Percentiles rank a stretch among this genome's conserved stretches.
phyloP scores from a whole-genome alignment of 345 rosid species.

The Syzygium jambos region DNA sequence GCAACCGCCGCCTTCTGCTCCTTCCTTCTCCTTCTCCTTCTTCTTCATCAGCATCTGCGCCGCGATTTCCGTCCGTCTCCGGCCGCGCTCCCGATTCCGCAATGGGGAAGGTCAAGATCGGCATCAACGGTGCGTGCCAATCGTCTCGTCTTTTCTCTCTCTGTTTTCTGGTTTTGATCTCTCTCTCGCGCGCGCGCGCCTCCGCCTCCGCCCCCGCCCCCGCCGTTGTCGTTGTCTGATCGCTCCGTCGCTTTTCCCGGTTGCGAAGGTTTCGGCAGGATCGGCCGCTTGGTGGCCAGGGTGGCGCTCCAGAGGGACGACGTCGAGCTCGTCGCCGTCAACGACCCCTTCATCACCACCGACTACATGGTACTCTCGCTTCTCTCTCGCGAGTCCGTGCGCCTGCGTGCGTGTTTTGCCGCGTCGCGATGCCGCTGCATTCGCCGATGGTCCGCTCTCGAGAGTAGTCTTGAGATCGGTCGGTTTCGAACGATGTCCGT shows the following conservation, averaged over 20 bases:
- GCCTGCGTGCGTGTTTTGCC: neutral
- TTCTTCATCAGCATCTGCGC: too few relatives aligned
- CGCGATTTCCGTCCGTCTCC: neutral
- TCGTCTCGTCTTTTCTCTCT: neutral
- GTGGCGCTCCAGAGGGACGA: slow-evolving; percentile 64
- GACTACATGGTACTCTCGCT: slow-evolving; percentile 44
- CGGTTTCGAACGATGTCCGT: neutral
- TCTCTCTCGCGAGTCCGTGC: neutral
- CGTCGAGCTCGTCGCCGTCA: slow-evolving; percentile 65
- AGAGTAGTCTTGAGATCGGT: neutral
- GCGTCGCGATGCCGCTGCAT: neutral
- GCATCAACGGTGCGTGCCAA: slow-evolving; percentile 32
- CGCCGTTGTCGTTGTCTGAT: too few relatives aligned
- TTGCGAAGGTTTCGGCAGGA: slow-evolving; percentile 62
- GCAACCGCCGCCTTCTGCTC: neutral
- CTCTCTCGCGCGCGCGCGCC: too few relatives aligned
- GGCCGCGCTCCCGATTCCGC: neutral
- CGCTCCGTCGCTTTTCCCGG: neutral
- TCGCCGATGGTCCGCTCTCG: neutral
- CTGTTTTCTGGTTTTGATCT: neutral
- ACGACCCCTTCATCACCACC: slow-evolving; percentile 70
- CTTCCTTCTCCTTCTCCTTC: too few relatives aligned
- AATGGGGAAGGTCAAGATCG: slow-evolving; percentile 64
- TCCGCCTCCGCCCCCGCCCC: too few relatives aligned
- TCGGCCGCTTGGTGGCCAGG: slow-evolving; percentile 63